phyloP scores from a whole-genome alignment of 768 basidiomycete genomes.

The Leccinum ochraceum region DNA sequence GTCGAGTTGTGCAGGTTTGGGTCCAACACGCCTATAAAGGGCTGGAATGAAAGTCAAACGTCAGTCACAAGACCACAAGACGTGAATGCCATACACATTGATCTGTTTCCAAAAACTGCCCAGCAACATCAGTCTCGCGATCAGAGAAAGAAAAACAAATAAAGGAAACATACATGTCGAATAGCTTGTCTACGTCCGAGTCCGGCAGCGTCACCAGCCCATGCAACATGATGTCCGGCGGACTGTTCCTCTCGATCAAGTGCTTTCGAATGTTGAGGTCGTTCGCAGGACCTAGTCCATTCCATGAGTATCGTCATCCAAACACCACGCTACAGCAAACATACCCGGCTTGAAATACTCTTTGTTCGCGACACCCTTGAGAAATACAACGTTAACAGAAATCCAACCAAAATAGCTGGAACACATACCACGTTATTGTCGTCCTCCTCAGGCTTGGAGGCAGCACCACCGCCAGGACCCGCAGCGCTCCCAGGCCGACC shows the following conservation, averaged over 20 bases:
- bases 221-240: constrained; percentile 81
- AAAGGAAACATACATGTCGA: constrained; percentile 63
- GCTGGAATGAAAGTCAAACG: constrained; percentile 28
- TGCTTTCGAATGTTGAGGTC: constrained; percentile 68
- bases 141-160: background rate
- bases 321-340: background rate
- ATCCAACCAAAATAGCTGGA: background rate
- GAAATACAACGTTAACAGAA: constrained; percentile 15
- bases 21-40: constrained; percentile 77
- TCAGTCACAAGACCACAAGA: constrained; percentile 2
- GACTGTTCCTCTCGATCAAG: constrained; percentile 75
- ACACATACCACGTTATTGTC: constrained; percentile 63
- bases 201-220: constrained; percentile 71
- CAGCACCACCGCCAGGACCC: constrained; percentile 6
- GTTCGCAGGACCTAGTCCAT: constrained; percentile 60
- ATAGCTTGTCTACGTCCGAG: constrained; percentile 86
- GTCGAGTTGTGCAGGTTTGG: constrained; percentile 79
- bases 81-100: constrained; percentile 51
- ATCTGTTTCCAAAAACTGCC: constrained; percentile 67
- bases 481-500: constrained; percentile 28
- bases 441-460: constrained; percentile 43
- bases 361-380: constrained; percentile 77
- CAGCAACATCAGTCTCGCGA: constrained; percentile 3
- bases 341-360: constrained; percentile 78
- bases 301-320: background rate